Conservation (phyloP, 306 rosid genomes). For the Inga leiocalycina region DNA sequence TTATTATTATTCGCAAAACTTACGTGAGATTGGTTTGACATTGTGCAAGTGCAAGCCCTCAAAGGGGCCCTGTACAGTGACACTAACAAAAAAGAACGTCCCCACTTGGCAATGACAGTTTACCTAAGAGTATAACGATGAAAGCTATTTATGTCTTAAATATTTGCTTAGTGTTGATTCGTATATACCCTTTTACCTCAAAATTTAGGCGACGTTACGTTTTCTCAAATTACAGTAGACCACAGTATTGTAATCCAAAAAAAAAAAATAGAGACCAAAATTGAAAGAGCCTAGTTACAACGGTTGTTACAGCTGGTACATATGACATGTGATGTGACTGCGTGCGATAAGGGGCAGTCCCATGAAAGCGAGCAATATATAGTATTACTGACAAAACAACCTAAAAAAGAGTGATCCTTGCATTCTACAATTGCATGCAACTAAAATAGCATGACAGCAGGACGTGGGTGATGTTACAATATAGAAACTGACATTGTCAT, state of each 20-base stretch:
- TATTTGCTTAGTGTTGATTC: too few species aligned
- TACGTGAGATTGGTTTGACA: background rate
- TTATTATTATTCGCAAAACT: background rate
- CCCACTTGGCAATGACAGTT: too few species aligned
- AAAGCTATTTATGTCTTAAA: too few species aligned
- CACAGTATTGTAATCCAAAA: too few species aligned
- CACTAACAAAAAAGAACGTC: too few species aligned
- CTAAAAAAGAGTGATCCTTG: background rate
- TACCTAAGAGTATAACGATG: too few species aligned
- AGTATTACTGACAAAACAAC: background rate
- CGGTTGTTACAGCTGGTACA: background rate
- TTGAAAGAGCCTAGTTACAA: background rate
- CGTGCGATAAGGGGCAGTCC: background rate
- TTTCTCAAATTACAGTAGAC: background rate
- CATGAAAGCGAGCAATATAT: too few species aligned
- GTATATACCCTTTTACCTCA: background rate
- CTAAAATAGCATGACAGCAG: background rate
- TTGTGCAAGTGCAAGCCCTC: background rate
- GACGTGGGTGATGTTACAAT: background rate
- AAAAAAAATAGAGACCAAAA: too few species aligned
- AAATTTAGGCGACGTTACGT: too few species aligned
- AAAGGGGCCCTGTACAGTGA: background rate
- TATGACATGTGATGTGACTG: background rate
- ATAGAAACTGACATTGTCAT: conserved; percentile 15
- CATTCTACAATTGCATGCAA: background rate